Conservation (phyloP, 805 yeast genomes). For the Wickerhamomyces bovis region DNA sequence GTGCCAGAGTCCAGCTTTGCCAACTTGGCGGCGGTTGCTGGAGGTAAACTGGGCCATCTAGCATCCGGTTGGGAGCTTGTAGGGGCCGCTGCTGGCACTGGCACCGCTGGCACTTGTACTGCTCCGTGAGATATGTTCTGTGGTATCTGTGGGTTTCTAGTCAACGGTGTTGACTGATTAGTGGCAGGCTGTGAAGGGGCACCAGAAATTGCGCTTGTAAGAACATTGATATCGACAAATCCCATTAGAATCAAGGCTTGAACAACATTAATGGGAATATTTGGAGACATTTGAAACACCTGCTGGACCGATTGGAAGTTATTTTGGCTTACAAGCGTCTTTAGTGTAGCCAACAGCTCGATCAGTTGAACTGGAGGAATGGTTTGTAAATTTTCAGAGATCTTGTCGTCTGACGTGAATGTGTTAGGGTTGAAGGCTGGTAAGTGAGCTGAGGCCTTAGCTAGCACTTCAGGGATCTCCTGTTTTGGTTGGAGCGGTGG, state of each 20-base stretch:
- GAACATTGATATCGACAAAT: constrained; percentile 60
- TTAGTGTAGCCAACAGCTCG: constrained; percentile 62
- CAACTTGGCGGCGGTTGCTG: constrained; percentile 5
- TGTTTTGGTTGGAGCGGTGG: constrained; percentile 2
- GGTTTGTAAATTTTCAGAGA: constrained; percentile 53
- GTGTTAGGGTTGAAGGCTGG: constrained; percentile 43
- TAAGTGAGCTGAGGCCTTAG: constrained; percentile 49
- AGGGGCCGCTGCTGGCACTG: neutral
- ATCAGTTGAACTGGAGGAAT: constrained; percentile 68
- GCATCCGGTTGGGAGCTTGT: constrained; percentile 1
- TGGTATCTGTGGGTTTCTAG: neutral
- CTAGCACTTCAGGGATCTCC: constrained; percentile 35
- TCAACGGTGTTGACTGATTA: neutral
- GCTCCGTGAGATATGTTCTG: neutral
- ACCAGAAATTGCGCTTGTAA: constrained; percentile 42
- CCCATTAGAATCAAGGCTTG: constrained; percentile 78
- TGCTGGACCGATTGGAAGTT: constrained; percentile 41
- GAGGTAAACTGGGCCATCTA: constrained; percentile 8
- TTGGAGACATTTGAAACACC: constrained; percentile 46
- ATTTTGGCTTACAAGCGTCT: constrained; percentile 32
- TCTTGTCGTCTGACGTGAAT: constrained; percentile 48
- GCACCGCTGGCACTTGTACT: neutral
- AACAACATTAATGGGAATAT: constrained; percentile 60
- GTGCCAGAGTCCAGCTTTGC: constrained; percentile 1
- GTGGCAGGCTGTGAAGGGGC: constrained; percentile 1